Evolutionary conservation across 1,139 yeast species (phyloP), one percentile per base, ranked within the genome.

Genomic region (Kodamaea ohmeri): DNA sequence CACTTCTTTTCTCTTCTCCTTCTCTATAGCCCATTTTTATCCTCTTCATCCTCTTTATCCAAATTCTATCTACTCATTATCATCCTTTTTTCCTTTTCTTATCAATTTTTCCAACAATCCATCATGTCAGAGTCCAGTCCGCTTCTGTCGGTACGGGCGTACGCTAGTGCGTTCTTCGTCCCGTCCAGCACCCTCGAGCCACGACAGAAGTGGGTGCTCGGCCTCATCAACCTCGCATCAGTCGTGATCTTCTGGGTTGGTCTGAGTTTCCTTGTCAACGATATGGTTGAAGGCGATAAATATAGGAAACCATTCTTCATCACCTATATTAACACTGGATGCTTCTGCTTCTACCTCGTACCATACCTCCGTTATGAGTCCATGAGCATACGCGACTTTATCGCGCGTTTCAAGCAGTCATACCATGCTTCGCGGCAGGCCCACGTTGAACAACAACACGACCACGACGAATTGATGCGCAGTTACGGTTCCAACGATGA

Each of bases 261-360:
- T 36, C 86, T 95, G 2, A 85, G 95, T 11, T 89, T 88, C 51
- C 56, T 89, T 32, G 82, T 89, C 20, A 86, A 83, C 57, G 80
- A 79, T 38, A 65, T 84, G 37, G 83, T 85, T 45, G 90, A 82
- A 49, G 72, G 77, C 36, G 77, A 75, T 43, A 67, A 72, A 21
- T 92, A 89, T 58, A 65, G 89, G 36, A 92, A 92, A 60, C 98
- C 98, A n/a, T 90, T 88, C 55, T 77, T 90, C 48, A 85, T 92
- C 49, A 92, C 98, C 1, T 92, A 90, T 64, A 60, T 90, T 46
- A 92, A 90, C 62, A 90, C 97, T 0, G 82, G 90, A 5, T 78
- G 94, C 17, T 92, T 92, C 56, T 69, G 79, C 9, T 67, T 92
- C 38, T 92, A 90, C 56, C 66, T 92, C 37, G 58, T 83, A 20